These are phyloP conservation scores for Alliaria petiolata DNA, from an alignment of 345 rosid species.

Conservation along the genomic window DNA sequence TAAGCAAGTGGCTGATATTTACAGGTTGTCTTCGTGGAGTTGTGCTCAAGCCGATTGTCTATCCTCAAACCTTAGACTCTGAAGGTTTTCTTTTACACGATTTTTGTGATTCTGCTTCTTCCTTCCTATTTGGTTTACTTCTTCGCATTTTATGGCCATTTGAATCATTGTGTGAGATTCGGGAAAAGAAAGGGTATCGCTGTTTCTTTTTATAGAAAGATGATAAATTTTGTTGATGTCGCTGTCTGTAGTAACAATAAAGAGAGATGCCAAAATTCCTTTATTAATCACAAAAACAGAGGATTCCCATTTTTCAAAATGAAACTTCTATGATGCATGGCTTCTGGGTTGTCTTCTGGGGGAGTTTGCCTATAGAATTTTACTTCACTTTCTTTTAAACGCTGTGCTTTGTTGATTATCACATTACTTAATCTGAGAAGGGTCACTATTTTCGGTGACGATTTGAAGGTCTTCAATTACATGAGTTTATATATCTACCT, in stretches of 20 bases:
- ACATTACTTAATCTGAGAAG: too few species aligned
- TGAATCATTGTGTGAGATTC: neutral
- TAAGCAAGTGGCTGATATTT: neutral
- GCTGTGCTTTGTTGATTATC: too few species aligned
- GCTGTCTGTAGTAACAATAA: neutral
- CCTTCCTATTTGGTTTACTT: neutral
- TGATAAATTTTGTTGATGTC: neutral
- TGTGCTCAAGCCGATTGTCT: slow-evolving; percentile 80
- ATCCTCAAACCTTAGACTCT: slow-evolving; percentile 74
- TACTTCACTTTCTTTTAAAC: too few species aligned
- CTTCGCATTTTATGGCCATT: neutral
- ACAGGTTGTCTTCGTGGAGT: slow-evolving; percentile 94
- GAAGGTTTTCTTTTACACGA: slow-evolving; percentile 48
- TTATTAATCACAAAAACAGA: neutral
- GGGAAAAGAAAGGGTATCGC: neutral
- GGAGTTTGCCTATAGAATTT: too few species aligned
- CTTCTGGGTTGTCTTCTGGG: neutral
- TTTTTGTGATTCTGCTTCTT: neutral
- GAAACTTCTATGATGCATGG: neutral
- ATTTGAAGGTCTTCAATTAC: too few species aligned
- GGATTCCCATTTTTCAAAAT: neutral
- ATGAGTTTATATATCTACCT: too few species aligned
- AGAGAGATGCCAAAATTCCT: neutral
- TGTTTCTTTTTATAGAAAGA: neutral
- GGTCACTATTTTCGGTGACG: too few species aligned